phyloP scores from a whole-genome alignment of 495 filamentous ascomycete genomes.

The Thozetella sp. region DNA sequence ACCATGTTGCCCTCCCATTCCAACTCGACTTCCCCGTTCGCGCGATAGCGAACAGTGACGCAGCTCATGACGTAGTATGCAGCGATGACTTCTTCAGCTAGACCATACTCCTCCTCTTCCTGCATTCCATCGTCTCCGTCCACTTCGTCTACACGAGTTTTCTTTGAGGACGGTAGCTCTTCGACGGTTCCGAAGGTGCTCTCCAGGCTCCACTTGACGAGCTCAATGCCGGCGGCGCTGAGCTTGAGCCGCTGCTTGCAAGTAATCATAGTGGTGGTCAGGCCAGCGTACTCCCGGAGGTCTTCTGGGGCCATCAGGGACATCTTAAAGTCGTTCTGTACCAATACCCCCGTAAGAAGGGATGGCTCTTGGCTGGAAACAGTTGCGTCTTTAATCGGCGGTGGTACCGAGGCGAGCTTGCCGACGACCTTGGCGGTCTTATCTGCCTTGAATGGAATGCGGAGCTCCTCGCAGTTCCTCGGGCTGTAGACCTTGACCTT shows the following conservation, averaged over 20 bases:
- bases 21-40: conserved; percentile 77
- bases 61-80: conserved; percentile 89
- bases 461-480: conserved; percentile 91
- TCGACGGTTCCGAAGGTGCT: conserved; percentile 89
- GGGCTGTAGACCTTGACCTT: conserved; percentile 92
- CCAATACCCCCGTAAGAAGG: conserved; percentile 84
- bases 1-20: conserved; percentile 99
- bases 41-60: conserved; percentile 71
- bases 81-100: conserved; percentile 41
- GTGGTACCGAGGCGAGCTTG: conserved; percentile 80
- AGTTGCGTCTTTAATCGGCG: conserved; percentile 43
- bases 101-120: conserved; percentile 46
- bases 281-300: conserved; percentile 89
- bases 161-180: conserved; percentile 53
- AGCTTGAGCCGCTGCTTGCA: conserved; percentile 89
- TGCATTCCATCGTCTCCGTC: conserved; percentile 37
- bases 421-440: conserved; percentile 97
- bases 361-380: conserved; percentile 33
- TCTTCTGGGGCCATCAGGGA: conserved; percentile 96
- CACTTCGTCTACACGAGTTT: conserved; percentile 22
- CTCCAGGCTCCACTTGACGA: conserved; percentile 93
- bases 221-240: conserved; percentile 82
- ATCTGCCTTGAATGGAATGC: conserved; percentile 93
- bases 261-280: conserved; percentile 88
- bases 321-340: conserved; percentile 96